Conservation (phyloP, 2,329 filamentous ascomycete species). For the Ascosphaera acerosa region DNA sequence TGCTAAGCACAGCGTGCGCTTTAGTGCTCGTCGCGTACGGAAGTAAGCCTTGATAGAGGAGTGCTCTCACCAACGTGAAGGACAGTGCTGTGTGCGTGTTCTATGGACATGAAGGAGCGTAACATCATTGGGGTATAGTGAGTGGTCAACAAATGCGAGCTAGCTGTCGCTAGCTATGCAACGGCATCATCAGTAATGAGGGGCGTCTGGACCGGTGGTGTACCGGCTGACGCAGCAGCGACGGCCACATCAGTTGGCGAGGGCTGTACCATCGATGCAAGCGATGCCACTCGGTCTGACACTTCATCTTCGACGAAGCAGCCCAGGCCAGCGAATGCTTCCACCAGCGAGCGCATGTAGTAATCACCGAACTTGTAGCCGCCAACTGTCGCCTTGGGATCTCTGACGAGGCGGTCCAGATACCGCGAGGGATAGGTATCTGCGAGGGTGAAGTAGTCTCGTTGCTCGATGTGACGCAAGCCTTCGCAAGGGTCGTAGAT, state of each 20-base stretch:
- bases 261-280: conserved; percentile 7
- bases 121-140: too few relatives aligned
- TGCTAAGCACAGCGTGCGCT: too few relatives aligned
- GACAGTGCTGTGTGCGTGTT: too few relatives aligned
- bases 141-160: too few relatives aligned
- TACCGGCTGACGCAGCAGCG: conserved; percentile 6
- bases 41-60: too few relatives aligned
- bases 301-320: conserved; percentile 65
- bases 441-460: conserved; percentile 44
- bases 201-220: not conserved
- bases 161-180: too few relatives aligned
- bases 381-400: conserved; percentile 42
- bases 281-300: conserved; percentile 9
- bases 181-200: conserved; percentile 2
- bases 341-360: conserved; percentile 53
- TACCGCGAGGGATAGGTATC: conserved; percentile 50
- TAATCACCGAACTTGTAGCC: conserved; percentile 71
- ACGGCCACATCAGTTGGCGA: conserved; percentile 11
- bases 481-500: conserved; percentile 81
- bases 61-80: too few relatives aligned
- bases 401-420: conserved; percentile 39
- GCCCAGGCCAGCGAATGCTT: conserved; percentile 72
- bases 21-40: too few relatives aligned
- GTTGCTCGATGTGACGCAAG: conserved; percentile 30
- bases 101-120: too few relatives aligned